Base-by-base conservation (phyloP, 1,139 yeast genomes). In the Yarrowia galli region DNA sequence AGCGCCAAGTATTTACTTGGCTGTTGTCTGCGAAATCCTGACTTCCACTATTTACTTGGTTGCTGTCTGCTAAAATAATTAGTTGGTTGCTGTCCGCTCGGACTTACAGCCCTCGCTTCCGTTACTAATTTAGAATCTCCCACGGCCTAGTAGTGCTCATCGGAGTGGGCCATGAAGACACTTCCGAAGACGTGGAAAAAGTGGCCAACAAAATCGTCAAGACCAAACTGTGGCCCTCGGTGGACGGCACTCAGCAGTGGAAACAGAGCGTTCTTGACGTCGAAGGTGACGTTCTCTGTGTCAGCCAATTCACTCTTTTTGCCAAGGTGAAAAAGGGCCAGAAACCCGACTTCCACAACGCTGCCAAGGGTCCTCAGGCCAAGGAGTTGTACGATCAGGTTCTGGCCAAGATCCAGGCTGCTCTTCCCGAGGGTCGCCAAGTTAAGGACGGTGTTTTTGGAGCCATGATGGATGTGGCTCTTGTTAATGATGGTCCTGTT, bases 391-490 rank as follows among this genome's bases (percentile, higher is more conserved):
- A 92, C 75, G 84, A 88, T n/a, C 74, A 76, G 58, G 90, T 92
- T 68, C 78, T 91, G 70, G 72, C 71, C 0, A 72, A 79, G 79
- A 70, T 81, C 87, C 75, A 81, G 79, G 64, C 75, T 71, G n/a
- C 87, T 79, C n/a, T 76, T 71, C 76, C 77, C 16, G 64, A 58
- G 40, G 71, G 73, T 3, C 73, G 89, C 46, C 85, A 82, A 0
- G 96, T 92, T 8, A 84, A 88, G 71, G 97, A 92, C 74, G 99
- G 99, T 0, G 83, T 86, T 68, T 95, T 95, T 77, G 99, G 98
- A 0, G 98, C 96, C 10, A 91, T 93, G 97, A 95, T 95, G 99
- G 97, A 91, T 71, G 97, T 95, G 18, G 83, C 84, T 1, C 78
- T 93, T 68, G 87, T 88, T 20, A 95, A 95, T 74, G 98, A 93